These are phyloP conservation scores for Colletotrichum sp. DNA, from an alignment of 2,329 filamentous ascomycete species.

Conservation along the genomic window DNA sequence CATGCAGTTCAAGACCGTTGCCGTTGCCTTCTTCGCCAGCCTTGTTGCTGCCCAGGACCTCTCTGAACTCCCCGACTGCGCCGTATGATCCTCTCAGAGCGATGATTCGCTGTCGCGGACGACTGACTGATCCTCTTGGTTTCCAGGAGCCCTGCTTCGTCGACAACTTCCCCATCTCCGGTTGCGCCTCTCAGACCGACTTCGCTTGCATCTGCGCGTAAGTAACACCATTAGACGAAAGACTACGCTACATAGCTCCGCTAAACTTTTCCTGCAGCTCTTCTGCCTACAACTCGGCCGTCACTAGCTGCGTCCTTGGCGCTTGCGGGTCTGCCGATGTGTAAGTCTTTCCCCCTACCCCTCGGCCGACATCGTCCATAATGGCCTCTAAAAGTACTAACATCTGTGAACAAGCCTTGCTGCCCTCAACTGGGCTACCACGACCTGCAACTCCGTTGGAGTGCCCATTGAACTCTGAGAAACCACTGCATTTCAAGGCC, in stretches of 20 bases:
- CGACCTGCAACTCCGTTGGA: conserved; percentile 4
- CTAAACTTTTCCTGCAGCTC: neutral
- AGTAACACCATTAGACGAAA: neutral
- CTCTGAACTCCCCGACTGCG: neutral
- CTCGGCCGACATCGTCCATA: neutral
- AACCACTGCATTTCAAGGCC: neutral
- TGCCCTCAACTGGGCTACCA: neutral
- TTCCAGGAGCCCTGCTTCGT: conserved; percentile 14
- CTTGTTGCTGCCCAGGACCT: conserved; percentile 23
- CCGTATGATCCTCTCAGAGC: neutral
- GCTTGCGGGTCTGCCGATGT: neutral
- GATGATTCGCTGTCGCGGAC: neutral
- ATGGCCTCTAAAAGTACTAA: neutral
- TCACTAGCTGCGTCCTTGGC: conserved; percentile 2
- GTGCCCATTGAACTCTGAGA: neutral
- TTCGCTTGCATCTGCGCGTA: conserved; percentile 22
- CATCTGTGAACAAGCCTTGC: neutral
- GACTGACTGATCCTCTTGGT: neutral
- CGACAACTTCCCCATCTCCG: conserved; percentile 17
- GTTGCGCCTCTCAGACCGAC: conserved; percentile 12
- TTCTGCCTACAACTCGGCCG: conserved; percentile 3
- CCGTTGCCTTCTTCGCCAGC: conserved; percentile 25
- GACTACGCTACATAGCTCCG: neutral
- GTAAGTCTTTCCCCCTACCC: neutral
- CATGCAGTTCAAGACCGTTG: conserved; percentile 28